These are phyloP conservation scores for Farysia itapuensis DNA, from an alignment of 1,284 basidiomycete species.

Conservation along the genomic window DNA sequence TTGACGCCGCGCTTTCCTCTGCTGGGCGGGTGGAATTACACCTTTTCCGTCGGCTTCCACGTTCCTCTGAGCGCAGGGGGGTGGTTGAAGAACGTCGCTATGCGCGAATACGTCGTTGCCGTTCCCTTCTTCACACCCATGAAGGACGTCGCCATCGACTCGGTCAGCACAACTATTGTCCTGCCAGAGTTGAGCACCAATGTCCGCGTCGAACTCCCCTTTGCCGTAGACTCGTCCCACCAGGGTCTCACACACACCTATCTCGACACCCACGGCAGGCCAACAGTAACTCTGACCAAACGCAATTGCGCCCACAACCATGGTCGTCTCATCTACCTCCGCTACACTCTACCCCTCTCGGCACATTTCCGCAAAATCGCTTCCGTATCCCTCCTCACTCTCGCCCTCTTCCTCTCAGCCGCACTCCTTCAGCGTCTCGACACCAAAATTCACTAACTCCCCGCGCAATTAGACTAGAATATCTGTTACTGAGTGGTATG, in stretches of 20 bases:
- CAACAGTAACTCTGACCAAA: constrained; percentile 74
- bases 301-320: constrained; percentile 48
- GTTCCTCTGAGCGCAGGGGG: constrained; percentile 61
- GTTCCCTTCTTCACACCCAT: constrained; percentile 85
- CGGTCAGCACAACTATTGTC: constrained; percentile 77
- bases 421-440: constrained; percentile 28
- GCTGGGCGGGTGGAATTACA: constrained; percentile 96
- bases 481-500: background rate
- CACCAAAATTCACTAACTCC: constrained; percentile 19
- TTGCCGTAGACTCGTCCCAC: constrained; percentile 69
- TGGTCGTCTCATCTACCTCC: constrained; percentile 30
- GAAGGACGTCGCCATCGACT: constrained; percentile 76
- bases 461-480: background rate
- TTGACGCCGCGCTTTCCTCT: constrained; percentile 87
- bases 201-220: constrained; percentile 71
- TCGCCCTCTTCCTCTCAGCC: constrained; percentile 10
- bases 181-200: constrained; percentile 91
- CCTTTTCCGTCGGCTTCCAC: constrained; percentile 91
- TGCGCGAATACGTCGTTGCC: constrained; percentile 67
- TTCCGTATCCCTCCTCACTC: constrained; percentile 16
- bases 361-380: constrained; percentile 39
- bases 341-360: constrained; percentile 30
- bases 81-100: constrained; percentile 63
- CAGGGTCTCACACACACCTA: constrained; percentile 77
- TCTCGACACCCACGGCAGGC: constrained; percentile 89